Percentiles rank a stretch among this genome's conserved stretches.
Evolutionary conservation across 768 basidiomycete genomes (phyloP).

Genomic region (Tricholomella constricta): DNA sequence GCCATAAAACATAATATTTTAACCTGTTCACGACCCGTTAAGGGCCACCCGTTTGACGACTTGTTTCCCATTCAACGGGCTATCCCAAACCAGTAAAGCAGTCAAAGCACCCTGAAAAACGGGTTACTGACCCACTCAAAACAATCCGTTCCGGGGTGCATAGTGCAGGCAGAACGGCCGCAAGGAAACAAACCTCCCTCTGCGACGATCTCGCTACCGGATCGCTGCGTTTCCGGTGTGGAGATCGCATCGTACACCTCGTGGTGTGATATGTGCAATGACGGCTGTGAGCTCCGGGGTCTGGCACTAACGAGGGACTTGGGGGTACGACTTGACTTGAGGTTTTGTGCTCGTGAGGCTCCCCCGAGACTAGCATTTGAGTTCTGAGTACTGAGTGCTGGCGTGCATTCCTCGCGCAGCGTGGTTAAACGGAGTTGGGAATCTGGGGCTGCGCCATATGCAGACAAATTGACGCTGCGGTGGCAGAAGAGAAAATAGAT

Average conservation of each 20-base stretch:
- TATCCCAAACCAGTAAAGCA: neutral
- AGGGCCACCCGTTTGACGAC: neutral
- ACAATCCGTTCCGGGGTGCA: neutral
- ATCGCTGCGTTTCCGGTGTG: slow-evolving; percentile 39
- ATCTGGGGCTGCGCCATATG: too few species aligned
- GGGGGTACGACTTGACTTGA: too few species aligned
- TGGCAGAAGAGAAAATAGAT: too few species aligned
- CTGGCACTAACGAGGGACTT: neutral
- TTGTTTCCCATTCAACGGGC: neutral
- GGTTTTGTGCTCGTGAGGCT: too few species aligned
- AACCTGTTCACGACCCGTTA: neutral
- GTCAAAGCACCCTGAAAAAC: neutral
- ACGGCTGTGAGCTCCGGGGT: slow-evolving; percentile 7
- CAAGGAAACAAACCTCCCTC: too few species aligned
- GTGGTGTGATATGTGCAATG: slow-evolving; percentile 24
- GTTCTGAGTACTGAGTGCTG: too few species aligned
- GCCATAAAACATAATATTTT: neutral
- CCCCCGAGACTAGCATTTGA: too few species aligned
- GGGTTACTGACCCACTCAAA: neutral
- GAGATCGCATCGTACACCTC: slow-evolving; percentile 36
- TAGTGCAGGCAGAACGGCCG: too few species aligned
- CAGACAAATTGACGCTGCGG: too few species aligned
- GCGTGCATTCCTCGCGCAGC: too few species aligned
- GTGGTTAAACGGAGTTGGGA: too few species aligned
- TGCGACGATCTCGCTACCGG: slow-evolving; percentile 38